phyloP scores from a whole-genome alignment of 805 yeast species.

The Babjeviella inositovora region DNA sequence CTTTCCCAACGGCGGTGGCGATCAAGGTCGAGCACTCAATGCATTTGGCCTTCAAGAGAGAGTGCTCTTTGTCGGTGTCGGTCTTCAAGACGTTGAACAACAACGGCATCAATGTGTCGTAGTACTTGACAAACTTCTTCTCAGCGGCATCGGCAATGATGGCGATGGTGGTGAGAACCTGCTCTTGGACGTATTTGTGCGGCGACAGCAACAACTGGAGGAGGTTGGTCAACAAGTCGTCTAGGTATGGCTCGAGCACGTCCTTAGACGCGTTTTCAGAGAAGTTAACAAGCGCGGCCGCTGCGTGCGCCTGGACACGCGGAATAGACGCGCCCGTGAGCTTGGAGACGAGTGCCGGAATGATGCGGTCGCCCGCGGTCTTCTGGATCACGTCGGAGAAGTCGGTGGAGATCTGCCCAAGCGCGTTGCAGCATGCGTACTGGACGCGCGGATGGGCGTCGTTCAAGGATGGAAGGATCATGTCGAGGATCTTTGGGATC shows the following conservation, averaged over 20 bases:
- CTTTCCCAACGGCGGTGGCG: slow-evolving; percentile 90
- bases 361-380: slow-evolving; percentile 58
- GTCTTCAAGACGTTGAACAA: slow-evolving; percentile 63
- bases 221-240: slow-evolving; percentile 58
- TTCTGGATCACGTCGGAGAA: slow-evolving; percentile 82
- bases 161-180: slow-evolving; percentile 91
- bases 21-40: slow-evolving; percentile 92
- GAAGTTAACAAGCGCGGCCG: slow-evolving; percentile 94
- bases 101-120: slow-evolving; percentile 88
- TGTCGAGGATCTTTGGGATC: slow-evolving; percentile 65
- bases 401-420: slow-evolving; percentile 95
- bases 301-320: slow-evolving; percentile 95
- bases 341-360: slow-evolving; percentile 81
- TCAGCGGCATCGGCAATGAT: slow-evolving; percentile 96
- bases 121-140: slow-evolving; percentile 74
- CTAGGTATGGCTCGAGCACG: slow-evolving; percentile 83
- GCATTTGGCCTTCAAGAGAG: slow-evolving; percentile 78
- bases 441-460: slow-evolving; percentile 92
- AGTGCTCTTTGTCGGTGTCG: slow-evolving; percentile 65
- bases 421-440: slow-evolving; percentile 91
- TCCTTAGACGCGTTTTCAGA: slow-evolving; percentile 84
- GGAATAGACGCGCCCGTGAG: slow-evolving; percentile 62
- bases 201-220: slow-evolving; percentile 69
- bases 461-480: slow-evolving; percentile 71
- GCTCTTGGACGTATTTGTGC: slow-evolving; percentile 90